Evolutionary conservation across 345 rosid genomes (phyloP), one percentile per base, ranked within the genome.

Genomic region (Geranium brycei): DNA sequence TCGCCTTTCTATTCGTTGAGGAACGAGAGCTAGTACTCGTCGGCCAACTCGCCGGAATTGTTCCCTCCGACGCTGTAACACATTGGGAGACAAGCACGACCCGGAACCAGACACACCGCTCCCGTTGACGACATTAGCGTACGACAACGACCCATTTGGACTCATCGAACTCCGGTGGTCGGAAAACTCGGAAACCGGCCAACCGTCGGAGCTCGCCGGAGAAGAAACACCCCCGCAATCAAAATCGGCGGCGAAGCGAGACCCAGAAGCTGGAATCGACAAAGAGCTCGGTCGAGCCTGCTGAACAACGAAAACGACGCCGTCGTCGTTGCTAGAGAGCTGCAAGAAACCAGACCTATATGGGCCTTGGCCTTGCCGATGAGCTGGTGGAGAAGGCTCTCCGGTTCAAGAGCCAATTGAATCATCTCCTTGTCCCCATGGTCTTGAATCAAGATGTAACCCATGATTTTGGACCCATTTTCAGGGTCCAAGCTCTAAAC

Each of bases 381-480:
- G 65, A 80, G 73, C 18, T 77, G 64, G 65, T 67, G 85, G 57
- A 83, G 74, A 53, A 80, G 71, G 4, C 86, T 30, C 56, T 86
- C 91, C 7, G 88, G 85, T 17, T 85, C 87, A 66, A 77, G 75
- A 41, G 87, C 88, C 51, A 86, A 73, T 57, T 88, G 78, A 32
- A 80, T 76, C 81, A 81, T 78, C 68, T 81, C 88, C 67, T 82
- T 79, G 19, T 86, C 91, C 13, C 83, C 85, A 15, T 75, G 78
- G 81, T 80, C 91, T 69, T 85, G 86, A 17, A 83, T 77, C 41
- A 85, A 74, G 31, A 86, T 78, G 61, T 77, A 83, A 63, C 88
- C 86, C 82, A 86, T 78, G 82, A 80, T 86, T 71, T 83, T 86
- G 2, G 86, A 83, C 51, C 88, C 85, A 70, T 76, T 78, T 66